Evolutionary conservation across 768 basidiomycete species (phyloP).

Genomic region (Russula brevipes): DNA sequence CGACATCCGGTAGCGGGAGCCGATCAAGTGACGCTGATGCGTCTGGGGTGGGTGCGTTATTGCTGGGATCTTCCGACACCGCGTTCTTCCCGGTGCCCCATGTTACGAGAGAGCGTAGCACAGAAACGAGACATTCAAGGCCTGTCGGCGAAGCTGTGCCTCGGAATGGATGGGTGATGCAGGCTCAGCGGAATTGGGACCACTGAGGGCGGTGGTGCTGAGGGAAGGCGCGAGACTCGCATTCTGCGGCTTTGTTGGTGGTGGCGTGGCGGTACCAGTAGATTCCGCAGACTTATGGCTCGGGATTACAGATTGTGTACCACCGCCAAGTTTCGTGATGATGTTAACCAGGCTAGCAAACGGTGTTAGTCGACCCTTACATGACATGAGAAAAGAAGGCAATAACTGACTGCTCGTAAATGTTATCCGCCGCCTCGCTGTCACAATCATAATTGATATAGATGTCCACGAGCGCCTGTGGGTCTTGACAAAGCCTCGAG

Average conservation of each 20-base stretch:
- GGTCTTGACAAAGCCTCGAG: constrained; percentile 85
- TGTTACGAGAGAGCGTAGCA: constrained; percentile 81
- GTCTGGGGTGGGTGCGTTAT: constrained; percentile 42
- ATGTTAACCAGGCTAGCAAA: constrained; percentile 79
- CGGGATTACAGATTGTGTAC: constrained; percentile 35
- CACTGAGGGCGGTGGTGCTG: constrained; percentile 57
- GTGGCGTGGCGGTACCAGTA: constrained; percentile 54
- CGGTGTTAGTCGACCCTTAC: constrained; percentile 5
- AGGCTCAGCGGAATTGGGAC: constrained; percentile 64
- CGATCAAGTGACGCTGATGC: constrained; percentile 49
- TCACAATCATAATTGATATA: constrained; percentile 99
- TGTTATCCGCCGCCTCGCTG: constrained; percentile 88
- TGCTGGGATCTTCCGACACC: constrained; percentile 38
- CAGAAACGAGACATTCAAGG: constrained; percentile 89
- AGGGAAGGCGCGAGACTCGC: constrained; percentile 54
- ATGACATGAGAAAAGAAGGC: background rate
- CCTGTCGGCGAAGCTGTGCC: constrained; percentile 80
- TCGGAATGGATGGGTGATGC: constrained; percentile 70
- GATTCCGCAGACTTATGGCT: constrained; percentile 54
- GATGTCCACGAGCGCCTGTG: constrained; percentile 94
- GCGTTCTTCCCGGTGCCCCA: constrained; percentile 69
- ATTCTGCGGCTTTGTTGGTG: constrained; percentile 43
- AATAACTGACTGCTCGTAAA: constrained; percentile 84
- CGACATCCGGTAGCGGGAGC: constrained; percentile 45
- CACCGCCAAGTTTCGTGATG: constrained; percentile 82